A percentile compares a stretch with the other conserved stretches of the same genome.
Conservation (phyloP, 2,329 filamentous ascomycete genomes). For the Penicillium digitatum region DNA sequence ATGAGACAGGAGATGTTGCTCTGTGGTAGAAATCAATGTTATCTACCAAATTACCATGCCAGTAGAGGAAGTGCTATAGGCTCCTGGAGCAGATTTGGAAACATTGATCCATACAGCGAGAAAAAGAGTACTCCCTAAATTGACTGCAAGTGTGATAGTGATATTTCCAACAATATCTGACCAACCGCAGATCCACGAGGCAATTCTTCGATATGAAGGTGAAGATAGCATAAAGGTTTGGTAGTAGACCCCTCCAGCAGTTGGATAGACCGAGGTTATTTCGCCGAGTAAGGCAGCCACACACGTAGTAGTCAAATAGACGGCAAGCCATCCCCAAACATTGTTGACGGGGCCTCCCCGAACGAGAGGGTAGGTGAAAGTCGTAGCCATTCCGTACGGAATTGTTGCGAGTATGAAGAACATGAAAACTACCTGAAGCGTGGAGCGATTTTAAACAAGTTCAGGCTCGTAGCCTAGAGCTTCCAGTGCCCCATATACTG, state of each 20-base stretch:
- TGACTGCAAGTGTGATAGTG: constrained; percentile 68
- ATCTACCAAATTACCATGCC: constrained; percentile 75
- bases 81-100: constrained; percentile 47
- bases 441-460: constrained; percentile 56
- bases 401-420: constrained; percentile 67
- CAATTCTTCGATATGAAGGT: constrained; percentile 59
- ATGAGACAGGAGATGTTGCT: neutral
- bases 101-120: constrained; percentile 53
- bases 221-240: constrained; percentile 63
- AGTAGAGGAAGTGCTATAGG: constrained; percentile 63
- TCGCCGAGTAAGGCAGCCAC: constrained; percentile 64
- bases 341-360: constrained; percentile 66
- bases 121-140: constrained; percentile 61
- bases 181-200: constrained; percentile 66
- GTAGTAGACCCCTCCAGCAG: constrained; percentile 65
- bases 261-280: constrained; percentile 63
- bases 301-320: constrained; percentile 57
- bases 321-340: constrained; percentile 63
- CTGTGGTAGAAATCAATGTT: neutral
- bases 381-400: constrained; percentile 63
- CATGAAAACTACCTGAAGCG: constrained; percentile 24
- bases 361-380: constrained; percentile 61
- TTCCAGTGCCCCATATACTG: constrained; percentile 19
- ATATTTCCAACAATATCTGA: constrained; percentile 72
- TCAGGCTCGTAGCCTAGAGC: constrained; percentile 62